Base-by-base conservation (phyloP, 306 rosid genomes). In the Sicyos edulis region DNA sequence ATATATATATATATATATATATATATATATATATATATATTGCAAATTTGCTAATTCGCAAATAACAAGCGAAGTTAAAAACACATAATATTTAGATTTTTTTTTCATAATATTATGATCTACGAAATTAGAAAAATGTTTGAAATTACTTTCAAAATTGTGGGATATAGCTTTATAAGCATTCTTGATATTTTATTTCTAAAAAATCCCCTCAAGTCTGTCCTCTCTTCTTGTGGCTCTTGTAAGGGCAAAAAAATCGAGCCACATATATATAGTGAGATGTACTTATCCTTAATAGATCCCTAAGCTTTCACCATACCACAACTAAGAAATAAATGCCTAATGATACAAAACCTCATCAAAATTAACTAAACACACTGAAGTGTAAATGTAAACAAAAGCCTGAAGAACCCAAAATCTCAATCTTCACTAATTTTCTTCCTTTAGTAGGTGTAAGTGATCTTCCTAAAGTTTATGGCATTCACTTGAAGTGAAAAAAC, bases 401-500 rank as follows among this genome's bases (percentile, higher is more conserved):
- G 55, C 54, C 37, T 44, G 22, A 12, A 20, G 71, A 65, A 66
- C 24, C 19, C 73, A 44, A 2, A 44, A 20, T 65, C 8, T 34
- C 7, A 11, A 29, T 60, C 66, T 60, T 22, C n/a, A 58, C 1
- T 60, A 32, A 60, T 29, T 60, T 26, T 60, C 45, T 32, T 29
- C 66, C 65, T 59, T n/a, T 37, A 21, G n/a, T 22, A 12, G 40
- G 2, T 21, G 17, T 6, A 10, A 1, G 45, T 7, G 11, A 26
- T 34, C 29, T 65, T 66, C 54, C 53, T 0, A 57, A 44, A 10
- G 29, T 24, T 44, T 73, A 73, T 19, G 76, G 45, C 64, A 85
- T 63, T 73, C 77, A 69, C 71, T 82, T 82, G 80, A 82, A 85
- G 82, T 85, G 84, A 52, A 85, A 85, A 55, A 79, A 86, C 88